phyloP scores from a whole-genome alignment of 768 basidiomycete species.

The Cystofilobasidium macerans region DNA sequence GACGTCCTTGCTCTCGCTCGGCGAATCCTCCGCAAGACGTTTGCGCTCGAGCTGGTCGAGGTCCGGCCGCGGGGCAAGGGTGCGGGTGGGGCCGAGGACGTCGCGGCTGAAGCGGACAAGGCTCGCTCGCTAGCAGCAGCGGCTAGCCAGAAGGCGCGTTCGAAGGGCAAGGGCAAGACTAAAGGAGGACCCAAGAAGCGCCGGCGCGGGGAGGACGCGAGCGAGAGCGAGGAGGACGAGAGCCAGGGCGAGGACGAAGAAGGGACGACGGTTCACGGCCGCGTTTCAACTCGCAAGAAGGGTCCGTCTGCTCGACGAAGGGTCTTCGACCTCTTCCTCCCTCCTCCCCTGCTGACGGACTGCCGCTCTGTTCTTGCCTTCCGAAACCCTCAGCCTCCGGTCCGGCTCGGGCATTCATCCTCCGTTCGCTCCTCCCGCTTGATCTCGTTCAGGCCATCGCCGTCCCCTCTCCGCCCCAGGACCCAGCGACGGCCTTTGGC shows the following conservation, averaged over 20 bases:
- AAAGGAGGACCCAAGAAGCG: constrained; percentile 35
- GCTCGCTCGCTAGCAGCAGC: constrained; percentile 9
- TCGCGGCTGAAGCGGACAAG: constrained; percentile 5
- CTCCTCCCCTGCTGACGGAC: background rate
- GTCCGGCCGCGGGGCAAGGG: constrained; percentile 42
- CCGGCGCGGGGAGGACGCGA: constrained; percentile 46
- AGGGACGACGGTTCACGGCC: constrained; percentile 45
- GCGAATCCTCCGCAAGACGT: constrained; percentile 49
- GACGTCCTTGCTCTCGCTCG: constrained; percentile 56
- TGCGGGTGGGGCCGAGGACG: constrained; percentile 8
- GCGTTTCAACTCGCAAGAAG: constrained; percentile 43
- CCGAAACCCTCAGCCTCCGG: constrained; percentile 43
- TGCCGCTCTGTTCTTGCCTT: background rate
- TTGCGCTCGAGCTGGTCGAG: constrained; percentile 78
- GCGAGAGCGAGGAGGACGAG: constrained; percentile 37
- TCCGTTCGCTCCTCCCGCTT: constrained; percentile 61
- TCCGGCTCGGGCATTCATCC: constrained; percentile 68
- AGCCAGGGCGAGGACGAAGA: constrained; percentile 39
- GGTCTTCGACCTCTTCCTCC: background rate
- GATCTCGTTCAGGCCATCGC: constrained; percentile 44
- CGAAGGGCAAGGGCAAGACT: constrained; percentile 39
- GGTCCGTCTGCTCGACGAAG: too few species aligned
- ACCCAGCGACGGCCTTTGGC: constrained; percentile 46
- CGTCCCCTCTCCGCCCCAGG: constrained; percentile 45
- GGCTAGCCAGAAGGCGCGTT: background rate